Evolutionary conservation across 192 early-diverging fungal genomes (phyloP).

Genomic region (Glomus cerebriforme): DNA sequence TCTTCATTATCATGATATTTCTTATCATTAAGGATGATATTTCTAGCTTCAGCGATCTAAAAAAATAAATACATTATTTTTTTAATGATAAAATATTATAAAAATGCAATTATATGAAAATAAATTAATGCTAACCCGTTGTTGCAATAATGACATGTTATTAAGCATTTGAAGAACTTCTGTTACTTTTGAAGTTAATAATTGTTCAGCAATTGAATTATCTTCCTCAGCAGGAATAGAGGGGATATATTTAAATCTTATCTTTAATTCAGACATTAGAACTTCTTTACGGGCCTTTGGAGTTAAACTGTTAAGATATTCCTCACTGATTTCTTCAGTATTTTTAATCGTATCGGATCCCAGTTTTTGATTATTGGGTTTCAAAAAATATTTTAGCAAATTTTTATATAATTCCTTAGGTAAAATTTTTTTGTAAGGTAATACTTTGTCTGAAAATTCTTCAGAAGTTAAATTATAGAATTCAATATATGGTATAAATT

Average conservation of each 20-base stretch:
- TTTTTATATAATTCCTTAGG: too few relatives aligned
- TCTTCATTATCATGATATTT: conserved; percentile 15
- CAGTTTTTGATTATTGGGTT: too few relatives aligned
- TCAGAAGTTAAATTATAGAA: too few relatives aligned
- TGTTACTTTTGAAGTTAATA: conserved; percentile 10
- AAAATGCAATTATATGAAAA: neutral
- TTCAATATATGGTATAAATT: too few relatives aligned
- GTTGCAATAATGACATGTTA: conserved; percentile 2
- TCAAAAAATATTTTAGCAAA: too few relatives aligned
- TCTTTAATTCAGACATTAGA: conserved; percentile 33
- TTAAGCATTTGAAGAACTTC: conserved; percentile 29
- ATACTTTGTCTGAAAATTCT: too few relatives aligned
- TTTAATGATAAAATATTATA: neutral
- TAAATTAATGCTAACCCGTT: conserved; percentile 24
- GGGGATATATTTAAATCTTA: conserved; percentile 28
- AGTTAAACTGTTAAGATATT: conserved; percentile 8
- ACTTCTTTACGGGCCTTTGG: conserved; percentile 31
- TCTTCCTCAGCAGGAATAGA: conserved; percentile 28
- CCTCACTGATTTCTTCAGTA: conserved; percentile 16
- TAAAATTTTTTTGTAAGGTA: too few relatives aligned
- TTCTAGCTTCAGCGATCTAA: conserved; percentile 28
- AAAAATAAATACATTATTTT: neutral
- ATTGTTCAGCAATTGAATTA: conserved; percentile 28
- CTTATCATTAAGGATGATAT: neutral
- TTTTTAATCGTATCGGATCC: too few relatives aligned